Percentiles rank a stretch among this genome's conserved stretches.
Evolutionary conservation across 1,284 basidiomycete genomes (phyloP).

Genomic region (Pyrrhoderma lamaoense): DNA sequence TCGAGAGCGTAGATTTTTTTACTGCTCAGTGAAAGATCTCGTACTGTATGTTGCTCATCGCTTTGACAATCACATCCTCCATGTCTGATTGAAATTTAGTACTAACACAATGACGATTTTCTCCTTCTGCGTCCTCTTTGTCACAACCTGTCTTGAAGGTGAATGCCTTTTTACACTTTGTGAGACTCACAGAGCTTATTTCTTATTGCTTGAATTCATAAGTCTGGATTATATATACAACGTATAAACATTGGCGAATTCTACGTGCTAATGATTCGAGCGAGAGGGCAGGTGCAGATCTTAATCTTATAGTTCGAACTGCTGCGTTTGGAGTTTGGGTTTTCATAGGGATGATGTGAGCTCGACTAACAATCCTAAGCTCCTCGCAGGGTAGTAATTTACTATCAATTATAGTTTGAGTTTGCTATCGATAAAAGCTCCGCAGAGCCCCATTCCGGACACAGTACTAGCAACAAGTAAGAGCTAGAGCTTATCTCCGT

Average conservation of each 20-base stretch:
- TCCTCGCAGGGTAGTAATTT: not conserved
- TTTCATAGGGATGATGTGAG: constrained; percentile 34
- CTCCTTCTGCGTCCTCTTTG: constrained; percentile 32
- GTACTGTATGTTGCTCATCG: constrained; percentile 26
- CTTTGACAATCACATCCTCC: not conserved
- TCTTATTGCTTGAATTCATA: not conserved
- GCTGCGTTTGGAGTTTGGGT: constrained; percentile 37
- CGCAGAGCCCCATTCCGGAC: constrained; percentile 38
- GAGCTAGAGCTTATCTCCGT: constrained; percentile 13
- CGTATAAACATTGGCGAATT: constrained; percentile 24
- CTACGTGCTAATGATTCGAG: constrained; percentile 24
- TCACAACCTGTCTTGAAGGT: constrained; percentile 30
- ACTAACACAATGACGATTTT: constrained; percentile 34
- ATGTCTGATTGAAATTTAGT: constrained; percentile 22
- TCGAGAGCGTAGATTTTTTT: constrained; percentile 42
- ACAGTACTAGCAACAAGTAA: constrained; percentile 39
- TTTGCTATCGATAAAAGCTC: constrained; percentile 36
- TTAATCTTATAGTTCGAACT: constrained; percentile 37
- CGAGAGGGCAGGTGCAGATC: constrained; percentile 27
- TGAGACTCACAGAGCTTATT: not conserved
- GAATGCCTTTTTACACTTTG: not conserved
- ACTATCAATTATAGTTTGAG: constrained; percentile 29
- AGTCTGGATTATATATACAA: constrained; percentile 35
- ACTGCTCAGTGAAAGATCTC: constrained; percentile 38
- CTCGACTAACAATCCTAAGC: not conserved